Evolutionary conservation across 805 yeast genomes (phyloP), one percentile per base, ranked within the genome.

Genomic region (Ogataea nakhonphanomensis): DNA sequence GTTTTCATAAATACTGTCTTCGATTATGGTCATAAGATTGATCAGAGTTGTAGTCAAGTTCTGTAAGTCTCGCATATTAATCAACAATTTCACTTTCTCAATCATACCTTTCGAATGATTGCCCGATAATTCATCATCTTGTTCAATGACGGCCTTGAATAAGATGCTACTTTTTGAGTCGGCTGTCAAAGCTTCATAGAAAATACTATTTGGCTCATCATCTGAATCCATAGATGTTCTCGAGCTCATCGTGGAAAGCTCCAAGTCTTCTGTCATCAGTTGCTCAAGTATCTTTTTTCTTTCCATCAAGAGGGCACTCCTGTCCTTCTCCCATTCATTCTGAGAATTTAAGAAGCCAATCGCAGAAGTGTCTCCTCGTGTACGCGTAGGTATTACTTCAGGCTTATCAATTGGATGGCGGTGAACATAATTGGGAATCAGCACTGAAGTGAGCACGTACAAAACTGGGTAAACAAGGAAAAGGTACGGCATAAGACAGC

Each of bases 41-140:
- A 85, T 67, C 7, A 81, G 43, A 38, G 74, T 75, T 0, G 81
- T 66, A 12, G 86, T 75, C 25, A 78, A 60, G 45, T 78, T 77
- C 57, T 87, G 95, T 21, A 85, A 65, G 54, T 85, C 91, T 42
- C 85, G 70, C 79, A 86, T 70, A 50, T 82, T 85, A 43, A 79
- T 70, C 44, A 76, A 48, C 24, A 76, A 54, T n/a, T 68, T 64
- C 47, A 71, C 57, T 46, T 72, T 50, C 17, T 42, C 32, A n/a
- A 40, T 46, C 26, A 47, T 30, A n/a, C 54, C 48, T 2, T 47
- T 30, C 20, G 45, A 30, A 28, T 50, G 32, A 20, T 33, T 36
- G 3, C 41, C 48, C 5, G 43, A 42, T 0, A 37, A 36, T 1
- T 30, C 36, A 5, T 34, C 39, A 3, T 45, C 51, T 7, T 45